Percentiles rank a stretch among this genome's conserved stretches.
Evolutionary conservation across 2,329 filamentous ascomycete species (phyloP).

Genomic region (Sporothrix pallida): DNA sequence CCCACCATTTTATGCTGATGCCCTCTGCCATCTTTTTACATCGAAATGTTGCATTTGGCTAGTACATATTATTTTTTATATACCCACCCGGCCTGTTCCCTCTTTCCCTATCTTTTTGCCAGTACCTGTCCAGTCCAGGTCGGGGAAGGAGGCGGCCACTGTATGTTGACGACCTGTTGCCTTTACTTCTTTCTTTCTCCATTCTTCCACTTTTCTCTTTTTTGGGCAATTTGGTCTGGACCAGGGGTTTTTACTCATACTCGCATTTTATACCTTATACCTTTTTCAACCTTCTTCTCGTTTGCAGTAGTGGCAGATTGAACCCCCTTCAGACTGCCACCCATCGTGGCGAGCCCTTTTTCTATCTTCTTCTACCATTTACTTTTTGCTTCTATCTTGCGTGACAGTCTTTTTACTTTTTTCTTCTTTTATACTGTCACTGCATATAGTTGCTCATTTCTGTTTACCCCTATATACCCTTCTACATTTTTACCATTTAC

Average conservation of each 20-base stretch:
- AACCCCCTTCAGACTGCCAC: neutral
- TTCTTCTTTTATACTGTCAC: constrained; percentile 17
- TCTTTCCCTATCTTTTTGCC: neutral
- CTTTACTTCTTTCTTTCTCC: neutral
- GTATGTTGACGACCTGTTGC: constrained; percentile 23
- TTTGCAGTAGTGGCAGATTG: neutral
- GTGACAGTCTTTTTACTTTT: neutral
- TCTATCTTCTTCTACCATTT: constrained; percentile 21
- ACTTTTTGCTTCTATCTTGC: constrained; percentile 8
- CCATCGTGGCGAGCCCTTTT: too few relatives aligned
- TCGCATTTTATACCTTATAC: constrained; percentile 26
- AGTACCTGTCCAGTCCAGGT: neutral
- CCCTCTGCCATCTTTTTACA: constrained; percentile 28
- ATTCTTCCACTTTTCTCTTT: neutral
- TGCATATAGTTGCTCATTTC: constrained; percentile 3
- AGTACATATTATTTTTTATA: constrained; percentile 26
- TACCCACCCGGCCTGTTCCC: constrained; percentile 19
- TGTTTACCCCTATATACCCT: constrained; percentile 28
- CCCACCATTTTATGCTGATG: constrained; percentile 9
- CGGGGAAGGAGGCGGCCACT: neutral
- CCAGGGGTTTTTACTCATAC: constrained; percentile 29
- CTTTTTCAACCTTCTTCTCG: constrained; percentile 5
- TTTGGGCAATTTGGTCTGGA: constrained; percentile 14
- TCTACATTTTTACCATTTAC: constrained; percentile 17
- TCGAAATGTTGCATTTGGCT: constrained; percentile 4